Percentiles rank a stretch among this genome's conserved stretches.
Conservation (phyloP, 2,329 filamentous ascomycete species). For the Plectosphaerella plurivora region DNA sequence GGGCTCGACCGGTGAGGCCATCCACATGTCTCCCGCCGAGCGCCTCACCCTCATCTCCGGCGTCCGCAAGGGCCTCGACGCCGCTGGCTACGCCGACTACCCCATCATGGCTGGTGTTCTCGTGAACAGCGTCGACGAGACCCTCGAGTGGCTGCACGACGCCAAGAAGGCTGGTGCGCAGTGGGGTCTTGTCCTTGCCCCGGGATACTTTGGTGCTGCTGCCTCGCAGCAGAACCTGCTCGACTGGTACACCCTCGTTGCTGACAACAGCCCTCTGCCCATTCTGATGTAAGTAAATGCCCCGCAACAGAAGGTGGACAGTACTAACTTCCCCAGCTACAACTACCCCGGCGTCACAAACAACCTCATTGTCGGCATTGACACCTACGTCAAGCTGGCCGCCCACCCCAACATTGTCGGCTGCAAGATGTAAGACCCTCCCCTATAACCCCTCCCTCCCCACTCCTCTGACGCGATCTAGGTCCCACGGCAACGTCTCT, state of each 20-base stretch:
- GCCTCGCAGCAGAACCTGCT: conserved; percentile 54
- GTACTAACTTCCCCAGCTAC: conserved; percentile 26
- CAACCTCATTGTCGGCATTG: conserved; percentile 52
- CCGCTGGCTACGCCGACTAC: conserved; percentile 51
- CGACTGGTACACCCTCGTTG: conserved; percentile 58
- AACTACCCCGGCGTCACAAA: conserved; percentile 64
- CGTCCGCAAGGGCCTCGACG: conserved; percentile 49
- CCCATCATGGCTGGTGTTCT: conserved; percentile 50
- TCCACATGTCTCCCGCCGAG: conserved; percentile 54
- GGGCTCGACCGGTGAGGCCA: conserved; percentile 60
- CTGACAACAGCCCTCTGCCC: conserved; percentile 54
- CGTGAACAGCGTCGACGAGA: conserved; percentile 49
- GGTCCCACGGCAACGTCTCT: conserved; percentile 60
- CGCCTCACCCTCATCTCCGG: conserved; percentile 48
- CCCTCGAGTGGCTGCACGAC: conserved; percentile 50
- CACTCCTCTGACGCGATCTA: not conserved
- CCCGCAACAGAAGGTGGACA: not conserved
- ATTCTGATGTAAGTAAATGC: conserved; percentile 48
- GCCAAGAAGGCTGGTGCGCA: conserved; percentile 53
- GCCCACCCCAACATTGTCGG: conserved; percentile 63
- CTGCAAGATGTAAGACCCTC: conserved; percentile 48
- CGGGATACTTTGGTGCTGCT: conserved; percentile 59
- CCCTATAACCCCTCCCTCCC: not conserved
- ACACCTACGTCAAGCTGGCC: conserved; percentile 54
- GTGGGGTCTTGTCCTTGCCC: conserved; percentile 59